Percentiles rank a stretch among this genome's conserved stretches.
Evolutionary conservation across 2,329 filamentous ascomycete genomes (phyloP).

Genomic region (Penicillium hesseltinei): DNA sequence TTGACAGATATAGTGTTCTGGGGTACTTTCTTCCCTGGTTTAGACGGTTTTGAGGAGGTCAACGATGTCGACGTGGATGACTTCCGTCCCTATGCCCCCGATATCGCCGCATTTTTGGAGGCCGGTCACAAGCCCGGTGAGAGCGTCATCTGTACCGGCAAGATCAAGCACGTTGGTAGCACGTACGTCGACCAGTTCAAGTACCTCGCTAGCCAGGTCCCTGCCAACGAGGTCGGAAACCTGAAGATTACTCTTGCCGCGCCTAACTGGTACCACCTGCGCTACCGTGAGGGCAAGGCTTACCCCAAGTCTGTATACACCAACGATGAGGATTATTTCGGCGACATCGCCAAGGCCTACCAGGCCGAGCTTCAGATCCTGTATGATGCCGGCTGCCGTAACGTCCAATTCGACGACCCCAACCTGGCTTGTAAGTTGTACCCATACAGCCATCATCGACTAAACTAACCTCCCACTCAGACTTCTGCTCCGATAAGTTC

Average conservation of each 20-base stretch:
- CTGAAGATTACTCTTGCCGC: constrained; percentile 68
- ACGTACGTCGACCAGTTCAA: constrained; percentile 60
- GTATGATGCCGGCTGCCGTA: constrained; percentile 62
- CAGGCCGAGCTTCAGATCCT: constrained; percentile 61
- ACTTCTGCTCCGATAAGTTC: constrained; percentile 73
- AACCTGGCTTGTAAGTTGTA: constrained; percentile 59
- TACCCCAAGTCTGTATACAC: constrained; percentile 58
- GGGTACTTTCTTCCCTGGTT: constrained; percentile 56
- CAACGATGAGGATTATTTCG: constrained; percentile 62
- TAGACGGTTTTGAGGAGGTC: constrained; percentile 57
- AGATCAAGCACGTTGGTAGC: constrained; percentile 58
- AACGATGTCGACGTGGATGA: constrained; percentile 49
- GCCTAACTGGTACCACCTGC: constrained; percentile 68
- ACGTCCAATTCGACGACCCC: constrained; percentile 68
- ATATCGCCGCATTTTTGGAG: constrained; percentile 62
- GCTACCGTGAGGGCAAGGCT: constrained; percentile 56
- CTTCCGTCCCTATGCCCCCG: constrained; percentile 60
- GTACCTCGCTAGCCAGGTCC: constrained; percentile 58
- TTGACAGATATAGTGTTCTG: constrained; percentile 49
- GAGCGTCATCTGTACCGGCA: constrained; percentile 57
- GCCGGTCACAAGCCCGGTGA: constrained; percentile 56
- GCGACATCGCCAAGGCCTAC: constrained; percentile 64
- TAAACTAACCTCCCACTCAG: constrained; percentile 38
- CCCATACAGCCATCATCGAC: neutral
- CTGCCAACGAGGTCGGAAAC: constrained; percentile 61